Conservation (phyloP, 2,329 filamentous ascomycete species). For the Xylaria sp. region DNA sequence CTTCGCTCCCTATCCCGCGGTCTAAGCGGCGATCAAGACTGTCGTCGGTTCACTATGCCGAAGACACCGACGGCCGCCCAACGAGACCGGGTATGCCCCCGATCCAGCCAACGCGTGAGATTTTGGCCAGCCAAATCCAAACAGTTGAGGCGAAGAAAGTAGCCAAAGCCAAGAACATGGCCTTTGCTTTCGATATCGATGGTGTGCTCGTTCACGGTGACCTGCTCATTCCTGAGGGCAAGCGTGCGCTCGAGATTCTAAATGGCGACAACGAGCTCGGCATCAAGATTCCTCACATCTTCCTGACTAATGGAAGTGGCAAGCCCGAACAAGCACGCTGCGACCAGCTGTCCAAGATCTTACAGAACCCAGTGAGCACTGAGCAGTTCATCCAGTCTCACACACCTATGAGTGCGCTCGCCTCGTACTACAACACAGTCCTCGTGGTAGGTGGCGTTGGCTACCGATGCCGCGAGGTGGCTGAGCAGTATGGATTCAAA, state of each 20-base stretch:
- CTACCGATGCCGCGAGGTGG: slow-evolving; percentile 77
- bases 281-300: slow-evolving; percentile 80
- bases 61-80: slow-evolving; percentile 57
- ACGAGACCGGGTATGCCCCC: slow-evolving; percentile 66
- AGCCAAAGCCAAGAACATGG: slow-evolving; percentile 78
- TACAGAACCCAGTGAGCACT: slow-evolving; percentile 71
- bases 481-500: slow-evolving; percentile 78
- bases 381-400: slow-evolving; percentile 83
- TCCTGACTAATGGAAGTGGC: slow-evolving; percentile 79
- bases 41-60: slow-evolving; percentile 63
- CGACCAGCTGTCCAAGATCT: slow-evolving; percentile 73
- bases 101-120: slow-evolving; percentile 71
- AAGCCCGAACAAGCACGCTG: slow-evolving; percentile 74
- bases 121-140: slow-evolving; percentile 76
- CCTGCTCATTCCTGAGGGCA: slow-evolving; percentile 74
- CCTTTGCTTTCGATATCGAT: slow-evolving; percentile 83
- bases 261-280: slow-evolving; percentile 81
- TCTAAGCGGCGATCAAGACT: slow-evolving; percentile 75
- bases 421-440: slow-evolving; percentile 81
- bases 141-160: slow-evolving; percentile 74
- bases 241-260: slow-evolving; percentile 73
- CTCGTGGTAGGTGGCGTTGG: slow-evolving; percentile 80
- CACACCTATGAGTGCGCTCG: slow-evolving; percentile 79
- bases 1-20: slow-evolving; percentile 76
- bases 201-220: slow-evolving; percentile 80